Base-by-base conservation (phyloP, 306 rosid genomes). In the Acacia melanoxylon region DNA sequence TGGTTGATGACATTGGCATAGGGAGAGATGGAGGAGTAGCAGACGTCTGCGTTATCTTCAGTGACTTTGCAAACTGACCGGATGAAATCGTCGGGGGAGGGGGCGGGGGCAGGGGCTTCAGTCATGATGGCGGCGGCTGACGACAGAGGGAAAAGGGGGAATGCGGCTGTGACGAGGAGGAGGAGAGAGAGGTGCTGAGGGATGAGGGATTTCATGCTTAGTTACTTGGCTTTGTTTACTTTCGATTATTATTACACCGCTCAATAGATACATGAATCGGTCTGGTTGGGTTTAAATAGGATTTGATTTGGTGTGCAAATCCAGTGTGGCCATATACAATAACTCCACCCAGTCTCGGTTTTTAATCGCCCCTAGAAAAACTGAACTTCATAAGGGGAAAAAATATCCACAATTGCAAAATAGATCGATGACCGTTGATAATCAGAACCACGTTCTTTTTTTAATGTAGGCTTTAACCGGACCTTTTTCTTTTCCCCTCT, bases 11-110 rank as follows among this genome's bases (percentile, higher is more conserved):
- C 92, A 83, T 41, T 82, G 81, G 98, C 89, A 84, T 88, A 93
- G 84, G 89, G 95, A 41, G 92, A 86, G 62, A 95, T 94, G 16
- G 98, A 87, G 76, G 70, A 22, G 95, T 77, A 95, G 91, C 99
- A 91, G 69, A 91, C 76, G 75, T 90, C 93, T 0, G 97, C 97
- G 81, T 95, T 89, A 2, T 42, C 46, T 16, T 90, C 91, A 3
- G 99, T 93, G 14, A 84, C 33, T 76, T 35, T 80, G 88, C 99
- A 95, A 80, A 89, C 90, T 0, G 80, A 62, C n/a, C 97, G 98
- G 92, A 95, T 91, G 87, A 89, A 95, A 5, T 33, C 29, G 1
- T 0, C 41, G 5, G 5, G 5, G 37, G 37, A 4, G 37, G 41
- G 41, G 7, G 80, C n/a, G 3, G 8, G 0, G 10, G 3, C 10